Evolutionary conservation across 768 basidiomycete genomes (phyloP).

Genomic region (Hortiboletus campestris): DNA sequence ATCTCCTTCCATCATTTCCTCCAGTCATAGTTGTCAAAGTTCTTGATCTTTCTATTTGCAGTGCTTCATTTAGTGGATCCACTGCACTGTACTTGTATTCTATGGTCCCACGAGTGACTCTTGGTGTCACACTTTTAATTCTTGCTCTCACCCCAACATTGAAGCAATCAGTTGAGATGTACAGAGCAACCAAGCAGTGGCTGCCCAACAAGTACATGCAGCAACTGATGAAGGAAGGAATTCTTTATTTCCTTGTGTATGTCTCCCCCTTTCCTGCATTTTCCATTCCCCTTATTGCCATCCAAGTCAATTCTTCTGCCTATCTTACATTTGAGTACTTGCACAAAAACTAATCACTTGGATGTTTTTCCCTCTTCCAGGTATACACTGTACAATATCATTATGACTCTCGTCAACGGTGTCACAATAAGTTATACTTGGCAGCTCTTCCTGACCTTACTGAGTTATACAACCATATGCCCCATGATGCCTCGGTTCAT

Average conservation of each 20-base stretch:
- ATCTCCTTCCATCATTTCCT: no score
- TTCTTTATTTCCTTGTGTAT: no score
- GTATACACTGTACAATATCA: no score
- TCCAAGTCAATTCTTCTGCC: no score
- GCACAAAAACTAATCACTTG: no score
- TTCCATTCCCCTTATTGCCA: no score
- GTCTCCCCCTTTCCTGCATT: background rate
- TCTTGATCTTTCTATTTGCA: background rate
- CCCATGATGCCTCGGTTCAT: no score
- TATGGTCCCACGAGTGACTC: background rate
- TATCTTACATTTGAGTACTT: background rate
- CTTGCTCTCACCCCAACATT: background rate
- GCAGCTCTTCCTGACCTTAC: background rate
- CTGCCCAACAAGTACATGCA: no score
- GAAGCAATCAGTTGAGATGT: background rate
- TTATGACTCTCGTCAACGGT: background rate
- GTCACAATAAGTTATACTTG: accelerated
- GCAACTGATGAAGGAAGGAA: no score
- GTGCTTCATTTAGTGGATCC: background rate
- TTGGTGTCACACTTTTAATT: background rate
- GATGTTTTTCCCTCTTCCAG: no score
- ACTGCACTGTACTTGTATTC: no score
- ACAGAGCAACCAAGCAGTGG: conserved; percentile 10
- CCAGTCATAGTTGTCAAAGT: background rate
- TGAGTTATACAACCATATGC: background rate